Evolutionary conservation across 306 rosid species (phyloP), one percentile per base, ranked within the genome.

Genomic region (Pterocarpus macrocarpus): DNA sequence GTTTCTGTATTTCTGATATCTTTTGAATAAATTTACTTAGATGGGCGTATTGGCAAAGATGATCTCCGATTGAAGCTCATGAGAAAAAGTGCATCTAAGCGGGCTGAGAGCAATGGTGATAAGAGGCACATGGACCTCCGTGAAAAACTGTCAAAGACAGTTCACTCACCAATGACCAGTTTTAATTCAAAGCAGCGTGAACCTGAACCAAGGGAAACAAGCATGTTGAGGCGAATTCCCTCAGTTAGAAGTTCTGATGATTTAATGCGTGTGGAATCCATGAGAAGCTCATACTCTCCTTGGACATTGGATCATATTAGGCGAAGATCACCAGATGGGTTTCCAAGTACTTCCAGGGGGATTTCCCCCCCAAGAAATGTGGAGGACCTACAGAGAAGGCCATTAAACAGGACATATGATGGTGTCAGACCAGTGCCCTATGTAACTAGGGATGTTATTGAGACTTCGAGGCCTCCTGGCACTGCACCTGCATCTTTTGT

Each of bases 51-150:
- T 82, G 88, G 87, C 41, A 89, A 85, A 90, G 89, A 90, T 72
- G 99, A 95, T 82, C 99, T 95, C 17, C 96, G 97, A 16, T 80
- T 86, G 81, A 95, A 93, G 85, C 97, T 95, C 79, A 85, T 91
- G 90, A 88, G 49, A 72, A 95, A 93, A 86, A 87, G 81, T 86
- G 89, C 91, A 35, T 76, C 68, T n/a, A 83, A 88, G 84, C 83
- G 76, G 30, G 73, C 82, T 64, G 87, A 84, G 41, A 83, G 89
- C 76, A 80, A 84, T 68, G 87, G 85, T 14, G 83, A 67, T 80
- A 86, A 70, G 81, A 88, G 89, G 86, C 87, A 69, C 17, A 75
- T 78, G 16, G 99, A 95, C 73, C 98, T 95, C 52, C 96, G 99
- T 56, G 98, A 93, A 83, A 95, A 91, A 85, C 87, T 95, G 65